These are phyloP conservation scores for Mangifera indica DNA, from an alignment of 345 rosid genomes.

Conservation along the genomic window DNA sequence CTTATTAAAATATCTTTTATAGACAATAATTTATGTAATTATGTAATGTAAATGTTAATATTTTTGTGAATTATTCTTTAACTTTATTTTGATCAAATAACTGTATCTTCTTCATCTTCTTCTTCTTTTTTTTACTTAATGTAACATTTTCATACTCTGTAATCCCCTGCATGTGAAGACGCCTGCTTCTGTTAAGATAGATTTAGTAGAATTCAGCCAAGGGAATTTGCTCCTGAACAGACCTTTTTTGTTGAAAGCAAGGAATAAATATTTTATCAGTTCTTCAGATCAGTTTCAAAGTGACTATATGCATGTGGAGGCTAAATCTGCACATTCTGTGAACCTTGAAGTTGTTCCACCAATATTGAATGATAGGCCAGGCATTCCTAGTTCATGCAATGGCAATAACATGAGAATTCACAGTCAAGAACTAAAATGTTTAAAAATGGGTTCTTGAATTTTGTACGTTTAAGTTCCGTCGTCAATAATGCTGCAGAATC, in stretches of 20 bases:
- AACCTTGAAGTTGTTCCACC: conserved; percentile 37
- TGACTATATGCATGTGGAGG: conserved; percentile 38
- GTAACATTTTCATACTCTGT: not conserved
- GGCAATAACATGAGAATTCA: conserved; percentile 24
- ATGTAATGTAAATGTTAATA: too few relatives aligned
- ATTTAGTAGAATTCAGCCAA: conserved; percentile 24
- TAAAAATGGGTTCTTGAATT: conserved; percentile 70
- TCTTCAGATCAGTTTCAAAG: conserved; percentile 48
- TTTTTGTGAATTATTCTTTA: too few relatives aligned
- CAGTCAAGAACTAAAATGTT: conserved; percentile 48
- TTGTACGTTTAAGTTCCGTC: conserved; percentile 68
- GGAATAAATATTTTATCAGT: conserved; percentile 29
- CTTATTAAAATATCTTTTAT: too few relatives aligned
- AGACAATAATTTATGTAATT: too few relatives aligned
- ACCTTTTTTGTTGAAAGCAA: conserved; percentile 21
- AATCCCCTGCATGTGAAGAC: conserved; percentile 22
- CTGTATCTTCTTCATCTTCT: too few relatives aligned
- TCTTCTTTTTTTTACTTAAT: not conserved
- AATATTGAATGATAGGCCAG: conserved; percentile 31
- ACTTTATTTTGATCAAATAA: too few relatives aligned
- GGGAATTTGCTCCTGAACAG: conserved; percentile 27
- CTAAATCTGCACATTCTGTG: conserved; percentile 29
- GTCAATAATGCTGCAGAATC: conserved; percentile 68
- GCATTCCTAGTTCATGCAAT: conserved; percentile 19
- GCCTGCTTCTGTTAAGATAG: conserved; percentile 28